phyloP scores from a whole-genome alignment of 768 basidiomycete species.

The Russula ochroleuca region DNA sequence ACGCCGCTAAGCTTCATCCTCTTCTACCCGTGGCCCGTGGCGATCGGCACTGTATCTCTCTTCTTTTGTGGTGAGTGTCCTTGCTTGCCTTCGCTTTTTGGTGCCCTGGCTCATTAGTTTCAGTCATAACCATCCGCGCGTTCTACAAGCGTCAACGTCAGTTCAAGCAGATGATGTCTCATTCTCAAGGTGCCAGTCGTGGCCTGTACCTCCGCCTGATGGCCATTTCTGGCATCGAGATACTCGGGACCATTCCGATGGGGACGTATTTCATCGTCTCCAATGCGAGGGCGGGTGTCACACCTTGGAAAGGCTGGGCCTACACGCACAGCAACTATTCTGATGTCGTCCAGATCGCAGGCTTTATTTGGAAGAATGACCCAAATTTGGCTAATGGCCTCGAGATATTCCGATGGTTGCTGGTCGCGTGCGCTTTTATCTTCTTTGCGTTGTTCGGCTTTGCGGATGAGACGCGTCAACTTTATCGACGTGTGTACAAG shows the following conservation, averaged over 20 bases:
- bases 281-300: not conserved
- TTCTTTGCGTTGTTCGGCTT: not conserved
- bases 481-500: not conserved
- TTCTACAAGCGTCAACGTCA: slow-evolving; percentile 31
- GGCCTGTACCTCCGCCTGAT: not conserved
- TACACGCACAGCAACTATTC: slow-evolving; percentile 49
- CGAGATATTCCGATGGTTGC: not conserved
- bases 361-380: slow-evolving; percentile 38
- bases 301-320: slow-evolving; percentile 42
- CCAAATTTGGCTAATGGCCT: accelerated
- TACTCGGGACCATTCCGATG: not conserved
- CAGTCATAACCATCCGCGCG: slow-evolving; percentile 30
- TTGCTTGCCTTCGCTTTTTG: too few species aligned
- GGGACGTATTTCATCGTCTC: not conserved
- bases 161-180: slow-evolving; percentile 28
- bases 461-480: not conserved
- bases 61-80: slow-evolving; percentile 38
- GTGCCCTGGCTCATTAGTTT: not conserved
- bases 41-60: slow-evolving; percentile 31
- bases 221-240: not conserved
- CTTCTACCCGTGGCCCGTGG: slow-evolving; percentile 30
- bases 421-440: not conserved
- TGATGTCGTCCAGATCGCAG: slow-evolving; percentile 38
- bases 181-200: slow-evolving; percentile 36
- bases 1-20: slow-evolving; percentile 34